These are phyloP conservation scores for Fusarium sp. DNA, from an alignment of 2,329 filamentous ascomycete genomes.

Conservation along the genomic window DNA sequence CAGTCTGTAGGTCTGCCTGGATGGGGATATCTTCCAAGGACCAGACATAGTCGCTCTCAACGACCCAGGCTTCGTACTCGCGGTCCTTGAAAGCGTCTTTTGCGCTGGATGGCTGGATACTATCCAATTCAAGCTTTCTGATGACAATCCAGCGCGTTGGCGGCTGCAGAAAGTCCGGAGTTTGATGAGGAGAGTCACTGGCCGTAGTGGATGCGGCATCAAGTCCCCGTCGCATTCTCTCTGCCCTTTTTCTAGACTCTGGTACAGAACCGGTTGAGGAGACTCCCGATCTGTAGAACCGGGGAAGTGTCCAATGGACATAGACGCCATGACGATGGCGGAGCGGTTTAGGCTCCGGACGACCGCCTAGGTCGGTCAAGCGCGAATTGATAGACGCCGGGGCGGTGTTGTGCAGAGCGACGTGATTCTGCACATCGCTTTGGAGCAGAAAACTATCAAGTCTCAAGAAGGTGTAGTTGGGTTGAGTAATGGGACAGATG, in stretches of 20 bases:
- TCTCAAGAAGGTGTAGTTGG: conserved; percentile 57
- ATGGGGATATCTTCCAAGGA: conserved; percentile 45
- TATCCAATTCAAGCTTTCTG: conserved; percentile 41
- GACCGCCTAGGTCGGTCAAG: conserved; percentile 48
- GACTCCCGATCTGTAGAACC: conserved; percentile 47
- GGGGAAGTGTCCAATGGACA: conserved; percentile 55
- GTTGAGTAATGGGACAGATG: conserved; percentile 56
- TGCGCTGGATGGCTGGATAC: conserved; percentile 3
- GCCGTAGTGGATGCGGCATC: not conserved
- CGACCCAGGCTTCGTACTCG: conserved; percentile 46
- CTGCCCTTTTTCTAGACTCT: not conserved
- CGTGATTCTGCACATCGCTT: conserved; percentile 50
- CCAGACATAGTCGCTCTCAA: conserved; percentile 51
- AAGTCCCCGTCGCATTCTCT: conserved; percentile 4
- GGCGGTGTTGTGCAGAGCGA: conserved; percentile 50
- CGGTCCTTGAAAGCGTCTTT: not conserved
- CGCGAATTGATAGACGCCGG: conserved; percentile 48
- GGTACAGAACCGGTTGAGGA: not conserved
- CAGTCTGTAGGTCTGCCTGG: conserved; percentile 50
- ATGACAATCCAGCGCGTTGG: conserved; percentile 53
- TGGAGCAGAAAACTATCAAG: conserved; percentile 49
- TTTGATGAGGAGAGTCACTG: not conserved
- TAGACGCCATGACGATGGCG: conserved; percentile 51
- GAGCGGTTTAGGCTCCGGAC: not conserved
- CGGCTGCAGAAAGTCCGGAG: conserved; percentile 27